Evolutionary conservation across 2,329 filamentous ascomycete species (phyloP).

Genomic region (Fusarium tupiense): DNA sequence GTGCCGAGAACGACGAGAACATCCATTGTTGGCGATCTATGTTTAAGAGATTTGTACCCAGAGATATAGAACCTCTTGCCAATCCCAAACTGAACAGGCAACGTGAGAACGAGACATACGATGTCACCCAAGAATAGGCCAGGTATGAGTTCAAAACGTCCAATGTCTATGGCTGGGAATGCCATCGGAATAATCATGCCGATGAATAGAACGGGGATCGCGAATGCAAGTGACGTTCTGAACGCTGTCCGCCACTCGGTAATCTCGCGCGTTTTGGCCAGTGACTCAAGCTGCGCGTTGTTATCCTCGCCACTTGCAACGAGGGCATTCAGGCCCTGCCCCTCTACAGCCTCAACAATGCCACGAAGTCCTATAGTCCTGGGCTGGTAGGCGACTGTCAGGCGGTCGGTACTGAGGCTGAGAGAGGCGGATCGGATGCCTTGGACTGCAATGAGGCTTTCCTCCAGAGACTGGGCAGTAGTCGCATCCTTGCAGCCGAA

Average conservation of each 20-base stretch:
- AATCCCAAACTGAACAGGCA: conserved; percentile 96
- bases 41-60: conserved; percentile 89
- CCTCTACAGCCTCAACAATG: conserved; percentile 84
- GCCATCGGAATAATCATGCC: conserved; percentile 96
- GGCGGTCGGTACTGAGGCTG: conserved; percentile 75
- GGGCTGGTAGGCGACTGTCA: conserved; percentile 78
- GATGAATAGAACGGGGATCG: conserved; percentile 88
- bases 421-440: conserved; percentile 81
- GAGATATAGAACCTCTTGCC: conserved; percentile 93
- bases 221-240: conserved; percentile 79
- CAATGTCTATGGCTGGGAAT: conserved; percentile 79
- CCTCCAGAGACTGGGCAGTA: conserved; percentile 67
- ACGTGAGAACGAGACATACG: conserved; percentile 82
- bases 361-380: conserved; percentile 79
- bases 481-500: background rate
- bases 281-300: conserved; percentile 93
- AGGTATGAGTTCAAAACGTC: conserved; percentile 69
- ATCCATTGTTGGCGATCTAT: conserved; percentile 95
- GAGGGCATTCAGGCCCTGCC: conserved; percentile 86
- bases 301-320: conserved; percentile 94
- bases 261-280: conserved; percentile 96
- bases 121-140: conserved; percentile 91
- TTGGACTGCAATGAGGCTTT: conserved; percentile 68
- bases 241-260: conserved; percentile 91
- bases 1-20: conserved; percentile 94